phyloP scores from a whole-genome alignment of 2,329 filamentous ascomycete species.

The Teratosphaeria zuluensis region DNA sequence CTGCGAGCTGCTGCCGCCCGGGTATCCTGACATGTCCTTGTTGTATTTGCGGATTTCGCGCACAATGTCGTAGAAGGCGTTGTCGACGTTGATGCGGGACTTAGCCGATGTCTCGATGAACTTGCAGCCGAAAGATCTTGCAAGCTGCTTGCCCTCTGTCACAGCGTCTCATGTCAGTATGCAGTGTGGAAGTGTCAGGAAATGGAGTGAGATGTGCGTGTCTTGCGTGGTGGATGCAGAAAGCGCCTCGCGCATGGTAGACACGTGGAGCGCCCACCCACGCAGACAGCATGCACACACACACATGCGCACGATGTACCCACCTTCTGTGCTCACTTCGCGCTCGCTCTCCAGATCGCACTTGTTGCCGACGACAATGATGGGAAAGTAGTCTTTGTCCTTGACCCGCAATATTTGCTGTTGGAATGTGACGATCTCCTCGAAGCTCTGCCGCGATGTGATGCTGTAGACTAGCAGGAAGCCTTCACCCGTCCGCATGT shows the following conservation, averaged over 20 bases:
- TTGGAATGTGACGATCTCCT: conserved; percentile 97
- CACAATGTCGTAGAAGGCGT: conserved; percentile 97
- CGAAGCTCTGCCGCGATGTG: conserved; percentile 91
- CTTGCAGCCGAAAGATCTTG: conserved; percentile 83
- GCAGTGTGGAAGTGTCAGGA: background rate
- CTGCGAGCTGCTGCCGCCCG: conserved; percentile 51
- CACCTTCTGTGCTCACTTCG: conserved; percentile 86
- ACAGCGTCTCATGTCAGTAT: conserved; percentile 2
- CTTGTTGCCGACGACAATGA: conserved; percentile 98
- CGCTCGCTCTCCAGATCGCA: conserved; percentile 93
- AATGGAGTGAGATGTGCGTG: background rate
- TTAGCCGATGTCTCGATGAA: conserved; percentile 99
- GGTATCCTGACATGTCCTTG: conserved; percentile 90
- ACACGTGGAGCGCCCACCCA: conserved; percentile 3
- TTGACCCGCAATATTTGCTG: conserved; percentile 98
- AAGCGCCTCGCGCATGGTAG: background rate
- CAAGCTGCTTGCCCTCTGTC: conserved; percentile 80
- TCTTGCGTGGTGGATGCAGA: background rate
- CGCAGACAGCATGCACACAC: background rate
- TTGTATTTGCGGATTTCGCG: conserved; percentile 97
- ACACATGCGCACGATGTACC: conserved; percentile 21
- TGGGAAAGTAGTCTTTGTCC: conserved; percentile 99
- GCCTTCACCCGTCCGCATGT: conserved; percentile 97
- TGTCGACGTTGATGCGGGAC: conserved; percentile 95
- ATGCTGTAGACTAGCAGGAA: conserved; percentile 98